Evolutionary conservation across 306 rosid genomes (phyloP).

Genomic region (Cucurbita moschata): DNA sequence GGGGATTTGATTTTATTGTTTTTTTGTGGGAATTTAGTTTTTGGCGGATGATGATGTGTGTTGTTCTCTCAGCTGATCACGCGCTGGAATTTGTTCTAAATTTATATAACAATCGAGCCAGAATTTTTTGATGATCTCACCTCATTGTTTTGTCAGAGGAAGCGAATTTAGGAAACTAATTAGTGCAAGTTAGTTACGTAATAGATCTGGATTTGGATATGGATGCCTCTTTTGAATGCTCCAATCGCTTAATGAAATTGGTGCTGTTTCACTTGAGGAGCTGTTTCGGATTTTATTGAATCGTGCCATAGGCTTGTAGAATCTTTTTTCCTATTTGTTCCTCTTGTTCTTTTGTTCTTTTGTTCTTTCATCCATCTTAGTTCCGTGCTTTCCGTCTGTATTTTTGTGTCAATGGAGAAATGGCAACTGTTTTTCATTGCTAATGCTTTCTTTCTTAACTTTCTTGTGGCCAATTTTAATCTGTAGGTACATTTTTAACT

Average conservation of each 20-base stretch:
- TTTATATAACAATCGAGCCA: neutral
- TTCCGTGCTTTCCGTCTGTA: neutral
- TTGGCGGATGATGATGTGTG: neutral
- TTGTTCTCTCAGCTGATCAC: neutral
- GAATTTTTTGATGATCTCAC: neutral
- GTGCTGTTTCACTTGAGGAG: neutral
- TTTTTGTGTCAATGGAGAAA: neutral
- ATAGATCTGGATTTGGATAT: neutral
- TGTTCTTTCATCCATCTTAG: neutral
- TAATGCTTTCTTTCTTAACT: neutral
- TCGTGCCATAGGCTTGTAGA: neutral
- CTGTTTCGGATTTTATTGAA: neutral
- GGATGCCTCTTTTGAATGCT: neutral
- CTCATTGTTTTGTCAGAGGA: neutral
- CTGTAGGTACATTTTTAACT: neutral
- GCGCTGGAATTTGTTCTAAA: neutral
- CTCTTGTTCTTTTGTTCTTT: no score
- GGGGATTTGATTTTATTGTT: neutral
- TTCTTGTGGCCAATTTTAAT: neutral
- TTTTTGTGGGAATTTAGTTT: neutral
- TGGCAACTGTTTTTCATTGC: neutral
- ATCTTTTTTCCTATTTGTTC: neutral
- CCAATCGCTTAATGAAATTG: neutral
- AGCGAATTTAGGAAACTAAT: neutral
- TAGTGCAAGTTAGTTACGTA: neutral